These are phyloP conservation scores for Penicillium decumbens DNA, from an alignment of 2,329 filamentous ascomycete genomes.

Conservation along the genomic window DNA sequence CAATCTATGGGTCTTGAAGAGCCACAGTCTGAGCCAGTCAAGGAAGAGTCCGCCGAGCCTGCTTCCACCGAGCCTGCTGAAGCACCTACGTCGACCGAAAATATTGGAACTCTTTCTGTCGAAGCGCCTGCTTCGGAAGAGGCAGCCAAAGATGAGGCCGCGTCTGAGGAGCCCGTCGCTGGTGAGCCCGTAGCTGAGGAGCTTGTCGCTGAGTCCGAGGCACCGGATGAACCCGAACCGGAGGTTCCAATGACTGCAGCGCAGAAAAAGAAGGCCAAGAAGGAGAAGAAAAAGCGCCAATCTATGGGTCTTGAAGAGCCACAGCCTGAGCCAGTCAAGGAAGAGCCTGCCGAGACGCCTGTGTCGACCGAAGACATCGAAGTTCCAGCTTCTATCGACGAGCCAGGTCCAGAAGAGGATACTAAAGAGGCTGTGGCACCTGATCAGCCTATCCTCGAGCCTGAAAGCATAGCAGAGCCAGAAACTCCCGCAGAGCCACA, in stretches of 20 bases:
- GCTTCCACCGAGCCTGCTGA: too few species aligned
- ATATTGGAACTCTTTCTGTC: too few species aligned
- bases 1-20: background rate
- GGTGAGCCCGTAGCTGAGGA: too few species aligned
- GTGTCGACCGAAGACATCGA: background rate
- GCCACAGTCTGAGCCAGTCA: slow-evolving; percentile 4
- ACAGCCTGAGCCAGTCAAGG: slow-evolving; percentile 1
- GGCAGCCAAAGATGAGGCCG: too few species aligned
- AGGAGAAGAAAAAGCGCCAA: slow-evolving; percentile 15
- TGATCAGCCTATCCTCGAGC: slow-evolving; percentile 9
- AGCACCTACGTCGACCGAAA: too few species aligned
- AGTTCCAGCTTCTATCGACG: background rate
- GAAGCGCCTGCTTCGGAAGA: too few species aligned
- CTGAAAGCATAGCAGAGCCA: background rate
- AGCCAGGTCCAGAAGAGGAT: slow-evolving; percentile 8
- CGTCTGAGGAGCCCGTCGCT: too few species aligned
- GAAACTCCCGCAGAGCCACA: slow-evolving; percentile 1
- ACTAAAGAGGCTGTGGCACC: slow-evolving; percentile 6
- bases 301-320: background rate
- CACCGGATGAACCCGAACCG: background rate
- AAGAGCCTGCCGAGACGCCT: background rate
- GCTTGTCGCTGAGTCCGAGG: background rate
- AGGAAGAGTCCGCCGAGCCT: slow-evolving; percentile 1
- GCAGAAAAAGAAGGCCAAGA: slow-evolving; percentile 16
- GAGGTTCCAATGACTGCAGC: slow-evolving; percentile 4